Conservation (phyloP, 768 basidiomycete species). For the Cystoderma amianthinum region DNA sequence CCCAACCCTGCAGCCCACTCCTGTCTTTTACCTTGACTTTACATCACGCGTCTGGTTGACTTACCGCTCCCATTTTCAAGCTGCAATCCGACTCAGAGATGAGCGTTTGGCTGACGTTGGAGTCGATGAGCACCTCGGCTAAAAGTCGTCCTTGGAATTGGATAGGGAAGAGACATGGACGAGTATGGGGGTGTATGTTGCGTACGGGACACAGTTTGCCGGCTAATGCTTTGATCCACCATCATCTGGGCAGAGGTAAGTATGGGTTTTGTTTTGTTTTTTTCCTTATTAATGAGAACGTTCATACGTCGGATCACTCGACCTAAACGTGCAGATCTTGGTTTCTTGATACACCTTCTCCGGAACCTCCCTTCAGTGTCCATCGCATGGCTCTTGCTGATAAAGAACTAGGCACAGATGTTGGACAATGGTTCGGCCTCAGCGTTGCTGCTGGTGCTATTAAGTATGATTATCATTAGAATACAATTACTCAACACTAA, state of each 20-base stretch:
- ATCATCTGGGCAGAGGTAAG: conserved; percentile 17
- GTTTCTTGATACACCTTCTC: conserved; percentile 89
- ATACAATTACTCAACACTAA: not conserved
- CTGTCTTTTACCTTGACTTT: conserved; percentile 85
- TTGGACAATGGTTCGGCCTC: conserved; percentile 98
- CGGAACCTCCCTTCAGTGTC: conserved; percentile 86
- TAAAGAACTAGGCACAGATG: conserved; percentile 90
- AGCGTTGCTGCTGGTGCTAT: conserved; percentile 97
- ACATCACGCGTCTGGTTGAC: conserved; percentile 86
- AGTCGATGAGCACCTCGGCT: conserved; percentile 16
- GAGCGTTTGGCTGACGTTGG: conserved; percentile 22
- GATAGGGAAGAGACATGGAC: conserved; percentile 62
- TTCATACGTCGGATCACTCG: conserved; percentile 62
- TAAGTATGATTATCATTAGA: conserved; percentile 43
- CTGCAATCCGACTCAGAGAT: conserved; percentile 73
- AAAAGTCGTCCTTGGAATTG: conserved; percentile 59
- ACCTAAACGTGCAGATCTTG: conserved; percentile 93
- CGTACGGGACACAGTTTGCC: conserved; percentile 28
- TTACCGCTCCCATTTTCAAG: conserved; percentile 78
- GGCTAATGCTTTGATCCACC: conserved; percentile 17
- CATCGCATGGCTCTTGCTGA: conserved; percentile 95
- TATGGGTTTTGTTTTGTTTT: conserved; percentile 6
- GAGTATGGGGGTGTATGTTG: conserved; percentile 33
- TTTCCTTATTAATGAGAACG: conserved; percentile 56
- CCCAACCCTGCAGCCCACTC: conserved; percentile 61